phyloP scores from a whole-genome alignment of 805 yeast genomes.

The Metschnikowia amazonensis region DNA sequence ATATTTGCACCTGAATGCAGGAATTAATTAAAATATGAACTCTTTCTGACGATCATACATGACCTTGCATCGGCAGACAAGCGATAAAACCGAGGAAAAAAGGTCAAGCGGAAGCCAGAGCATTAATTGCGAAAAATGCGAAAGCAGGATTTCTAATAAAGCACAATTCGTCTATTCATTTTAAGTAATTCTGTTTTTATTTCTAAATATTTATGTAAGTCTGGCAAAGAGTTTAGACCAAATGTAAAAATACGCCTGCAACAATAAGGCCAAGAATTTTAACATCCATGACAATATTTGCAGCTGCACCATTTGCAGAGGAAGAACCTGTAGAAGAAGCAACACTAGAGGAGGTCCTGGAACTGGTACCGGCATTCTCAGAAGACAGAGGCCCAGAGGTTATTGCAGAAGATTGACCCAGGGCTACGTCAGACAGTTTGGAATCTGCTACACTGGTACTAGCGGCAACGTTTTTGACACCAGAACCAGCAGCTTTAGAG shows the following conservation, averaged over 20 bases:
- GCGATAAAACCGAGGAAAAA: conserved; percentile 1
- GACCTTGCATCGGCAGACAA: not conserved
- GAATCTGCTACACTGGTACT: conserved; percentile 4
- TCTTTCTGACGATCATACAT: not conserved
- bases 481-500: conserved; percentile 23
- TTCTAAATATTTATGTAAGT: too few species aligned
- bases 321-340: not conserved
- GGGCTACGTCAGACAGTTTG: conserved; percentile 6
- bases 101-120: too few species aligned
- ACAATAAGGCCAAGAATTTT: not conserved
- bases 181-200: too few species aligned
- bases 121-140: too few species aligned
- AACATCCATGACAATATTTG: not conserved
- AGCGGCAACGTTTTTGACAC: conserved; percentile 7
- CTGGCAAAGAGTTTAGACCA: not conserved
- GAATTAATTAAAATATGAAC: not conserved
- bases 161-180: too few species aligned
- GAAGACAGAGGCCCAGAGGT: conserved; percentile 7
- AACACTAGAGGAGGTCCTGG: not conserved
- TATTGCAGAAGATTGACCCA: conserved; percentile 9
- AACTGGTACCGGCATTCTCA: not conserved
- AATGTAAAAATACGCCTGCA: not conserved
- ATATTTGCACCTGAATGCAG: too few species aligned
- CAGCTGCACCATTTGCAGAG: conserved; percentile 5
- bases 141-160: too few species aligned